Conservation (phyloP, 306 rosid species). For the Sechiopsis laciniata region DNA sequence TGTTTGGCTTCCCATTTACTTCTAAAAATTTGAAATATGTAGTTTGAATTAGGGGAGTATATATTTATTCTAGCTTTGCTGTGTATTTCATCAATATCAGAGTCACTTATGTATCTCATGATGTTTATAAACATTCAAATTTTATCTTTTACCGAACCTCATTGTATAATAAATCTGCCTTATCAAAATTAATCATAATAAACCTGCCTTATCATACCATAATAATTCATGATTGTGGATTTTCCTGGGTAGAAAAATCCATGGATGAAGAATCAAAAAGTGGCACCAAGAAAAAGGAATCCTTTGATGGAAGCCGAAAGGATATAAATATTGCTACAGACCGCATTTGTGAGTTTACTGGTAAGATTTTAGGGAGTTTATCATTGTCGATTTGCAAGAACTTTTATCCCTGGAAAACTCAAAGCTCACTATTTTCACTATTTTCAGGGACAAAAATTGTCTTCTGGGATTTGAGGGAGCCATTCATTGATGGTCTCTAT, state of each 20-base stretch:
- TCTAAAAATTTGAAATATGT: neutral
- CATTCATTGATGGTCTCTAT: conserved; percentile 73
- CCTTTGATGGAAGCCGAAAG: conserved; percentile 87
- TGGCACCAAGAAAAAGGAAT: conserved; percentile 44
- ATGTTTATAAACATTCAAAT: neutral
- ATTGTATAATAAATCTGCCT: neutral
- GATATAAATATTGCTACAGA: conserved; percentile 80
- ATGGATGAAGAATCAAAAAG: conserved; percentile 61
- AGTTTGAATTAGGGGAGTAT: neutral
- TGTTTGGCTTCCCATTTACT: neutral
- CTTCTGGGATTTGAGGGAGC: conserved; percentile 89
- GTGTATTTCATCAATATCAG: conserved; percentile 2
- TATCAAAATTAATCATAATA: neutral
- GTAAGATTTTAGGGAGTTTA: conserved; percentile 33
- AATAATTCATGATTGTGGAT: conserved; percentile 10
- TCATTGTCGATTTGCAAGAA: conserved; percentile 17
- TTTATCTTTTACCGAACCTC: neutral
- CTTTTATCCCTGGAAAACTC: conserved; percentile 23
- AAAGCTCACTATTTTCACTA: conserved; percentile 26
- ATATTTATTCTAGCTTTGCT: neutral
- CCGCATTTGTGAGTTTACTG: conserved; percentile 81
- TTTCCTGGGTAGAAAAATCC: conserved; percentile 53
- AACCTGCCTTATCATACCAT: neutral
- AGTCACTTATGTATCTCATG: neutral
- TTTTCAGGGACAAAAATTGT: conserved; percentile 90